Evolutionary conservation across 805 yeast species (phyloP).

Genomic region (Candida verbasci): DNA sequence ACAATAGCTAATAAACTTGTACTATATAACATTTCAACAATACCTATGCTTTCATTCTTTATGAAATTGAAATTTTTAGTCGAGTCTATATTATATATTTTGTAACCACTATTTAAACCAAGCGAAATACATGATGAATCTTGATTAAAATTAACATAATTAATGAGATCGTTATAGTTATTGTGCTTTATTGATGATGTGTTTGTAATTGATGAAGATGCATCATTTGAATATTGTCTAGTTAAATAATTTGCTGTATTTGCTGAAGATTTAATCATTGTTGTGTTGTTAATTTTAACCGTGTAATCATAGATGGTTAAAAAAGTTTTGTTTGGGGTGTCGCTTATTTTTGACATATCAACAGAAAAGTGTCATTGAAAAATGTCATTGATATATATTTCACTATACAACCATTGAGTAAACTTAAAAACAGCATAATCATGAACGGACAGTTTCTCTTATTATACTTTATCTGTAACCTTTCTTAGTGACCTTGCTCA

Average conservation of each 20-base stretch:
- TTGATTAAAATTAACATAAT: conserved; percentile 69
- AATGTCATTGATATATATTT: too few relatives aligned
- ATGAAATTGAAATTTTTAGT: conserved; percentile 27
- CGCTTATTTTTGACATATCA: not conserved
- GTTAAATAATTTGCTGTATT: conserved; percentile 2
- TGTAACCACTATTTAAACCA: conserved; percentile 61
- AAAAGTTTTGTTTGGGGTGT: too few relatives aligned
- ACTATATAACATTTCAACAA: conserved; percentile 86
- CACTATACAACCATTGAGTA: too few relatives aligned
- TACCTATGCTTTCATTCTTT: conserved; percentile 52
- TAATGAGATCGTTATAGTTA: conserved; percentile 22
- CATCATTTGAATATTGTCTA: conserved; percentile 8
- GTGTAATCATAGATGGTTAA: conserved; percentile 3
- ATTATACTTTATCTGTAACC: too few relatives aligned
- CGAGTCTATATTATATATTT: conserved; percentile 74
- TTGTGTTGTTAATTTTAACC: conserved; percentile 1
- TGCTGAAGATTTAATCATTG: conserved; percentile 10
- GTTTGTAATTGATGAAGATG: conserved; percentile 10
- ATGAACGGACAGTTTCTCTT: too few relatives aligned
- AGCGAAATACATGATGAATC: conserved; percentile 79
- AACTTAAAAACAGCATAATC: too few relatives aligned
- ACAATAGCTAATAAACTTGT: conserved; percentile 85
- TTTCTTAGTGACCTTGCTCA: too few relatives aligned
- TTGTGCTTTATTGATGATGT: conserved; percentile 7
- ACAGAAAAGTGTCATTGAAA: too few relatives aligned